Evolutionary conservation across 2,329 filamentous ascomycete genomes (phyloP), one percentile per base, ranked within the genome.

Genomic region (Penicillium occitanis): DNA sequence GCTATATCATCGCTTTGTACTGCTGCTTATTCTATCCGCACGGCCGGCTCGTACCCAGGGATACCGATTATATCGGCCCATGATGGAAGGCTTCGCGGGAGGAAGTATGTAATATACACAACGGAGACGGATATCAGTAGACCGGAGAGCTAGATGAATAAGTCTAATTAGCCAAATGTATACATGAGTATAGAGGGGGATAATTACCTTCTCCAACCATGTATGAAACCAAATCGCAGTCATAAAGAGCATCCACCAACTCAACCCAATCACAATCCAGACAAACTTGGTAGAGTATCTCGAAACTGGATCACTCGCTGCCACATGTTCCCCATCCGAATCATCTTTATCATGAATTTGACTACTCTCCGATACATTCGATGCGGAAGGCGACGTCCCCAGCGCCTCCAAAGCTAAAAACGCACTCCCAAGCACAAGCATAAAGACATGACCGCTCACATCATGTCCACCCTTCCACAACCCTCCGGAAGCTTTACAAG

Each of bases 211-310:
- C 82, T 99, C 95, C 73, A 96, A 89, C 93, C 94, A 98, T 0
- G 95, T 99, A 78, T 99, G 95, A 74, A 99, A 99, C 84, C 94
- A 99, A 46, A 96, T 93, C 2, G 93, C 93, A 48, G 95, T 99
- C 95, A 99, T 99, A 68, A 98, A 84, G 76, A 99, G 79, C 95
- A 99, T 99, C 92, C 95, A 98, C 82, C 89, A 86, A 74, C 90
- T 92, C 74, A 97, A 73, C 0, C 79, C 88, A 19, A 90, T 85
- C 30, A 97, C 87, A 0, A 74, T 84, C 28, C 85, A 78, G 5
- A 80, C 77, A 66, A 82, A 79, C 75, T 75, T 85, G 68, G 71
- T 80, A 70, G 73, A 80, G 79, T 69, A 88, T 86, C 70, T 90
- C 80, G 83, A 87, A 79, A 61, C 85, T 70, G 2, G 83, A 81